phyloP scores from a whole-genome alignment of 176 grass and related monocot species.

The Aegilops longissima region DNA sequence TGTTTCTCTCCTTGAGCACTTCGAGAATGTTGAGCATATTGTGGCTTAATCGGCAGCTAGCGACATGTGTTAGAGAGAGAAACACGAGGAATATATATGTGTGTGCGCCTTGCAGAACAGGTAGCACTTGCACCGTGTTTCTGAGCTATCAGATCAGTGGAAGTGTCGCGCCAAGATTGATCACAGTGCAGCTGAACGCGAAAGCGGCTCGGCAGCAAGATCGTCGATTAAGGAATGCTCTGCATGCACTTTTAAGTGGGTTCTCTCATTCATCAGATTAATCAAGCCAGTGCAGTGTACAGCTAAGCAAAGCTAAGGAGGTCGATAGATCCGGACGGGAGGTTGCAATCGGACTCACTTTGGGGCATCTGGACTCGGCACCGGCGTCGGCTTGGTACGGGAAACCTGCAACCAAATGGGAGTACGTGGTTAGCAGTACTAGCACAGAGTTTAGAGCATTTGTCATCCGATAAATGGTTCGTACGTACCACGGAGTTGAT shows the following conservation, averaged over 20 bases:
- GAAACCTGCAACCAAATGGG: neutral
- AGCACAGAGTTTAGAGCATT: neutral
- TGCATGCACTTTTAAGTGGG: neutral
- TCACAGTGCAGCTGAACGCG: neutral
- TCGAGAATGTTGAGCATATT: too few relatives aligned
- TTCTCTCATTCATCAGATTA: too few relatives aligned
- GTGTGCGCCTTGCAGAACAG: neutral
- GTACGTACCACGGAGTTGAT: too few relatives aligned
- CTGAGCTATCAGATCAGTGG: neutral
- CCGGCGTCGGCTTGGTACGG: too few relatives aligned
- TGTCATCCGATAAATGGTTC: neutral
- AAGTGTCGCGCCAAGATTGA: neutral
- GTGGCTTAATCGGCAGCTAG: too few relatives aligned
- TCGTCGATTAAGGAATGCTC: neutral
- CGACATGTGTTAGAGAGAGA: too few relatives aligned
- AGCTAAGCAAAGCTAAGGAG: neutral
- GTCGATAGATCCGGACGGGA: neutral
- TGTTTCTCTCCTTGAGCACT: too few relatives aligned
- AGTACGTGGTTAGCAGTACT: too few relatives aligned
- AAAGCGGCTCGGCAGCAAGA: slow-evolving; percentile 1
- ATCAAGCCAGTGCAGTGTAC: too few relatives aligned
- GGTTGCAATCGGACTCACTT: slow-evolving; percentile 8
- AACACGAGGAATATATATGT: too few relatives aligned
- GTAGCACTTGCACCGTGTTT: neutral
- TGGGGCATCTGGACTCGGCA: neutral